Evolutionary conservation across 805 yeast genomes (phyloP), one percentile per base, ranked within the genome.

Genomic region (Zygotorulaspora sp.): DNA sequence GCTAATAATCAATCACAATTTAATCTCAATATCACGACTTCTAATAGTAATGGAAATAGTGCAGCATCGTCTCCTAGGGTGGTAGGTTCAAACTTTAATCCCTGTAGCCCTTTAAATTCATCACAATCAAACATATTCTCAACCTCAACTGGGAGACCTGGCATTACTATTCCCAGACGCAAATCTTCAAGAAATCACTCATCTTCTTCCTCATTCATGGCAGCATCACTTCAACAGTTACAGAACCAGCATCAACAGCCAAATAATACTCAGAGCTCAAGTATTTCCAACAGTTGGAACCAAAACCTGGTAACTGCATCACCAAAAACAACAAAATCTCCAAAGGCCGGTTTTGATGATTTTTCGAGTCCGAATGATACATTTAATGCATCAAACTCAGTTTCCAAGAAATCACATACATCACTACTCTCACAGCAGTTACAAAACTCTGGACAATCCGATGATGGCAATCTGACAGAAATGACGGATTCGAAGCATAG

Each of bases 351-450:
- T 6, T 43, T 52, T 23, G 57, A 52, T 22, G 35, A 47, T 6
- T 51, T 48, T 23, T 37, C 44, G 5, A 35, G 48, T 7, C 41
- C 49, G 5, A 44, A 29, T n/a, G 46, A 44, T 20, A 43, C 50
- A 9, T 43, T 49, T 4, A 33, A 36, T 9, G 23, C 35, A 7
- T 34, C 52, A 6, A 40, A 44, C n/a, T 28, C 47, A 5, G 38
- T 44, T 14, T 45, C 53, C 7, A 51, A 43, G 13, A 52, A 49
- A 29, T 41, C 54, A 7, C 63, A 57, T 20, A 58, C 62, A 3
- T 62, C 66, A 6, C 40, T 62, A 24, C 32, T 62, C 18, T 60
- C 65, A 2, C 66, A 62, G 34, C 65, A 60, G 38, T 32, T 60
- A 16, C 62, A 56, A 26, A 53, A 52, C 30, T 51, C 58, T 8